Base-by-base conservation (phyloP, 2,329 filamentous ascomycete genomes). In the Xylariales sp. region DNA sequence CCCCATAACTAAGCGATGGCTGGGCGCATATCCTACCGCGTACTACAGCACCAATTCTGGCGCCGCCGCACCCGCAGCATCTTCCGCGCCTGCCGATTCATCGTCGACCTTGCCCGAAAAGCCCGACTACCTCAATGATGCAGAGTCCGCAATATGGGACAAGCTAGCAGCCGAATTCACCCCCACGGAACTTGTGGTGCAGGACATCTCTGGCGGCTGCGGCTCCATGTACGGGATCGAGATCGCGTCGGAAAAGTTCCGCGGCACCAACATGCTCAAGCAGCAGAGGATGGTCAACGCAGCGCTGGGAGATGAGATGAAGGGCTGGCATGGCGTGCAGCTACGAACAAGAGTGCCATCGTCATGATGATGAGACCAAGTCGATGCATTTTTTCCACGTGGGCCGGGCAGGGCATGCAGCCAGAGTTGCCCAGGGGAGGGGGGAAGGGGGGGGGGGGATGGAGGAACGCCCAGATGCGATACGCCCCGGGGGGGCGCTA, bases 201-300 rank as follows among this genome's bases (percentile, higher is more conserved):
- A 84, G 58, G 87, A 94, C 63, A 78, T 93, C 36, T 88, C 83
- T 17, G 87, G 88, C 41, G 87, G 87, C 20, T 94, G 87, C 63
- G 87, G 87, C 8, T 86, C 81, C 55, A 93, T 93, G 88, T 93
- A 93, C 65, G 83, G 81, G 40, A 83, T 94, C 48, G 83, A 90
- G 52, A 81, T 93, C 47, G 74, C 80, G 33, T 86, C 83, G 6
- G 71, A 79, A 32, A 74, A 70, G 52, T 94, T 94, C 62, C 71
- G 72, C 38, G 88, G 86, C 32, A 60, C 80, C 50, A 74, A 70
- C 34, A 80, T 90, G 59, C 75, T 94, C 43, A 87, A 87, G 70
- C 87, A 93, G 67, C 87, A 93, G 63, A 73, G 85, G 43, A 71
- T 91, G 64, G 87, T 94, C 35, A 91, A 91, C 55, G 67, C 77